Base-by-base conservation (phyloP, 805 yeast species). In the Ogataea parapolymorpha region DNA sequence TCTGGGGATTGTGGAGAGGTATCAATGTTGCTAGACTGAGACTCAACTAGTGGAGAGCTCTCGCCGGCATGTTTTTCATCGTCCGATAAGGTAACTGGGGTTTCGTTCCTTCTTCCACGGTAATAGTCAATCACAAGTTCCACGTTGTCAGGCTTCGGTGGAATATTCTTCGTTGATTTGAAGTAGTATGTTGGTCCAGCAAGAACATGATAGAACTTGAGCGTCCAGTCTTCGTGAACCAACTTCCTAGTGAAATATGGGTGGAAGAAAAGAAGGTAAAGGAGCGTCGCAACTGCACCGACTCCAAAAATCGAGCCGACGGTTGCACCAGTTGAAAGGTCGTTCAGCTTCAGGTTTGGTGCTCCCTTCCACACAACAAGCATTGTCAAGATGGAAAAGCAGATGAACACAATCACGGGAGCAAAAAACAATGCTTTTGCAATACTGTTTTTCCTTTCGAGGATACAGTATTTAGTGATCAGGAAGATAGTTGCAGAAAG, bases 291-390 rank as follows among this genome's bases (percentile, higher is more conserved):
- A 46, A 71, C 82, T 26, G 63, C 79, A 48, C 79, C 88, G 40
- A 76, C 82, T 41, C 88, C 85, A 40, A 82, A 63, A 46, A 81
- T 75, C 23, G 85, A 68, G 8, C 79, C 85, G 33, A 65, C 69
- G 30, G 75, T 75, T 9, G 81, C 72, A 23, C 75, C 74, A 5
- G 68, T 54, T 1, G 80, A 66, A 39, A 83, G 67, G 6, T 76
- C 56, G 48, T 76, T 68, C 54, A 84, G 68, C 20, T 77, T 65
- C 52, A 83, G 71, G 49, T 73, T 72, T 53, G 90, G 88, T 41
- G 90, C 82, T 53, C 89, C 90, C 60, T 84, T 82, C 85, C 86
- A 82, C 27, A 80, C 86, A 57, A 84, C 79, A 62, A 82, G 72
- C 85, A 85, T 82, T 44, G 89, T 80, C 53, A 84, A 70, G 36